A percentile compares a stretch with the other conserved stretches of the same genome.
phyloP scores from a whole-genome alignment of 2,329 filamentous ascomycete species.

The Fusarium anthophilum region DNA sequence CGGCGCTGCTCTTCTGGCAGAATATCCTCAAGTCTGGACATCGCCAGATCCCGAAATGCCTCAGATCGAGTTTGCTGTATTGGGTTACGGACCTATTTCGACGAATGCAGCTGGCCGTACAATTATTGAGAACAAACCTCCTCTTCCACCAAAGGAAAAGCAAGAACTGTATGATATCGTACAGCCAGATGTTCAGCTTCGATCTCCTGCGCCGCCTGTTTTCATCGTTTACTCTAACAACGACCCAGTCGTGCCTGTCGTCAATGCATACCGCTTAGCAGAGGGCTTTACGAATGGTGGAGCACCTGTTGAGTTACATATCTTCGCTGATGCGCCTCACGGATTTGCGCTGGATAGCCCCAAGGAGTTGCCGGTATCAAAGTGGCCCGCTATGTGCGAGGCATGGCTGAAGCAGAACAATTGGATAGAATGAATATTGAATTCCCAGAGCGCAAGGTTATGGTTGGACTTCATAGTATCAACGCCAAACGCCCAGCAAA shows the following conservation, averaged over 20 bases:
- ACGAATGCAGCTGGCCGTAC: slow-evolving; percentile 35
- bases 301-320: slow-evolving; percentile 31
- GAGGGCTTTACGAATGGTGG: slow-evolving; percentile 19
- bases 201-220: slow-evolving; percentile 8
- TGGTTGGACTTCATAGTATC: accelerated
- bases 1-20: slow-evolving; percentile 30
- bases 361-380: slow-evolving; percentile 25
- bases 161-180: slow-evolving; percentile 32
- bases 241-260: slow-evolving; percentile 32
- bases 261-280: slow-evolving; percentile 34
- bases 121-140: slow-evolving; percentile 32
- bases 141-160: slow-evolving; percentile 32
- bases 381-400: slow-evolving; percentile 36
- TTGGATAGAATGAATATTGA: slow-evolving; percentile 1
- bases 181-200: slow-evolving; percentile 33
- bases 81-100: slow-evolving; percentile 36
- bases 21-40: slow-evolving; percentile 32
- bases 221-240: slow-evolving; percentile 41
- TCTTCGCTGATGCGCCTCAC: slow-evolving; percentile 38
- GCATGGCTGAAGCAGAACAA: slow-evolving; percentile 27
- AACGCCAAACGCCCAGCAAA: not conserved
- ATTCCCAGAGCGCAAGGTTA: too few species aligned
- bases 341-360: slow-evolving; percentile 33
- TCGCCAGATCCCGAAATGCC: slow-evolving; percentile 23
- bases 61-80: slow-evolving; percentile 20